A percentile compares a stretch with the other conserved stretches of the same genome.
phyloP scores from a whole-genome alignment of 2,329 filamentous ascomycete genomes.

The Talaromyces amestolkiae region DNA sequence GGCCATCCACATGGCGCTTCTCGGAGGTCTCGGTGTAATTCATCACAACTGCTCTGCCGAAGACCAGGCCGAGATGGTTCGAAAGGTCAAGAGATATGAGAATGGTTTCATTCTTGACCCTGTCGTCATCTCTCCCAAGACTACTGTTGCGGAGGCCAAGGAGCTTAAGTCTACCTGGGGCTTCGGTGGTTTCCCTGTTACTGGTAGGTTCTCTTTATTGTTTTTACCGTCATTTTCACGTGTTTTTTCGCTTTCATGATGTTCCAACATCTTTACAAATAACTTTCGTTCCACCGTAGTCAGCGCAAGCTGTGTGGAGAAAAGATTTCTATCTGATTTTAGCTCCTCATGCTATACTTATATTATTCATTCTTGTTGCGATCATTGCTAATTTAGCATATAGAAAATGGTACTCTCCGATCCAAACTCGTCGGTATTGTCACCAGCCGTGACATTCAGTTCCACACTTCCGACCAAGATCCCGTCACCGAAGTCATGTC shows the following conservation, averaged over 20 bases:
- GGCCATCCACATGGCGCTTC: conserved; percentile 80
- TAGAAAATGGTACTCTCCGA: conserved; percentile 86
- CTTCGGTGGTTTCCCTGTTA: conserved; percentile 97
- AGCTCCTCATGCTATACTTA: conserved; percentile 17
- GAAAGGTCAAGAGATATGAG: conserved; percentile 98
- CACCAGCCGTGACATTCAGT: conserved; percentile 96
- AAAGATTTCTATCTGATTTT: conserved; percentile 51
- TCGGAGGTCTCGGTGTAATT: conserved; percentile 70
- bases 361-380: neutral
- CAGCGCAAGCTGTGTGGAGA: conserved; percentile 83
- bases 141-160: conserved; percentile 87
- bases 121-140: conserved; percentile 81
- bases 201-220: conserved; percentile 65
- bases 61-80: conserved; percentile 96
- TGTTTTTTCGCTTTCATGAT: conserved; percentile 59
- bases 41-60: conserved; percentile 99
- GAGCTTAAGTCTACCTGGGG: conserved; percentile 96
- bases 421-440: conserved; percentile 97
- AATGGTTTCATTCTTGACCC: conserved; percentile 98
- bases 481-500: conserved; percentile 91
- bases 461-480: conserved; percentile 72
- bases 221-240: conserved; percentile 18
- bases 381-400: conserved; percentile 22
- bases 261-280: conserved; percentile 54
- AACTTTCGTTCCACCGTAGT: conserved; percentile 99